phyloP scores from a whole-genome alignment of 257 asterid genomes.

The Forsythia viridissima region DNA sequence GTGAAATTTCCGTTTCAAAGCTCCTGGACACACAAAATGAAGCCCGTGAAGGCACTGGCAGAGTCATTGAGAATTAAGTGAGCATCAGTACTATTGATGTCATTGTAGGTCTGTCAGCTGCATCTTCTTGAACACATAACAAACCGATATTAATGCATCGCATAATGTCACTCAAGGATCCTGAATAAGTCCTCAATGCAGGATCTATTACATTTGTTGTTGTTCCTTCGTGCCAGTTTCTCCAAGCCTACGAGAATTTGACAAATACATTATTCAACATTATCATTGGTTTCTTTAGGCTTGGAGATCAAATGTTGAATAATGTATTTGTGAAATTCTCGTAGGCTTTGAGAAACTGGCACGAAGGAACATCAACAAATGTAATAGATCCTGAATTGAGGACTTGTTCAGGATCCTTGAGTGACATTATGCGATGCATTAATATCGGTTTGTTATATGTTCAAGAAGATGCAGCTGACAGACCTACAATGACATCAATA shows the following conservation, averaged over 20 bases:
- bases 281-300: no score
- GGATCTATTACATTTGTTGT: no score
- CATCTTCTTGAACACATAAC: background rate
- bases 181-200: background rate
- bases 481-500: conserved; percentile 34
- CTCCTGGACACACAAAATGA: no score
- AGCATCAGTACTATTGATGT: conserved; percentile 30
- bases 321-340: no score
- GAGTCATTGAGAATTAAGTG: conserved; percentile 17
- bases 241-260: conserved; percentile 34
- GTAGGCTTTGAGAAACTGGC: conserved; percentile 40
- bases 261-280: no score
- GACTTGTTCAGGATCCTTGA: background rate
- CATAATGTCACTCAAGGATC: conserved; percentile 19
- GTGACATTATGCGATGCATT: conserved; percentile 30
- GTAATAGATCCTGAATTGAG: conserved; percentile 30
- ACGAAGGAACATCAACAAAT: conserved; percentile 28
- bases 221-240: conserved; percentile 34
- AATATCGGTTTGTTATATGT: conserved; percentile 28
- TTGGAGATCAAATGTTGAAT: no score
- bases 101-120: conserved; percentile 40
- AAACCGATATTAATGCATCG: conserved; percentile 29
- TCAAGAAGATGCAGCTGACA: background rate
- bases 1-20: no score
- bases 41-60: no score